A percentile compares a stretch with the other conserved stretches of the same genome.
These are phyloP conservation scores for Neurospora sp. DNA, from an alignment of 495 filamentous ascomycete genomes.

Conservation along the genomic window DNA sequence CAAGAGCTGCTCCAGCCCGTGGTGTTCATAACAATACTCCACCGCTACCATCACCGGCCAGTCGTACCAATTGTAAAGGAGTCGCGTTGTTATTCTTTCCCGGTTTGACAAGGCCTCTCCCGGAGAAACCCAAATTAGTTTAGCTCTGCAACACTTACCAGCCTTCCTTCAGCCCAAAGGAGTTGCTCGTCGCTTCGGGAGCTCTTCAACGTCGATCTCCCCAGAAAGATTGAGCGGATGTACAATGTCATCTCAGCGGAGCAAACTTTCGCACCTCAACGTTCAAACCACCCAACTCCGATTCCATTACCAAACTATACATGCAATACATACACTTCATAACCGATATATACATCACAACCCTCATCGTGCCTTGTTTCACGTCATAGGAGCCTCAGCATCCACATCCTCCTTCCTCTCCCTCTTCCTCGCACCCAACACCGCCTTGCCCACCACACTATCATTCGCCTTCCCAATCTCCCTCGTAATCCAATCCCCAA, in stretches of 20 bases:
- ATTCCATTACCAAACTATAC: not conserved
- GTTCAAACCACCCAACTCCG: not conserved
- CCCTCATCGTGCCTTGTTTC: not conserved
- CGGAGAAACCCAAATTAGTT: too few species aligned
- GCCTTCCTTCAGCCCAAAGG: not conserved
- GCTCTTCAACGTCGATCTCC: not conserved
- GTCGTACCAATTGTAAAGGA: too few species aligned
- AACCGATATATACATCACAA: not conserved
- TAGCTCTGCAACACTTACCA: not conserved
- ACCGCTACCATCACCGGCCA: too few species aligned
- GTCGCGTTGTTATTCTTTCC: too few species aligned
- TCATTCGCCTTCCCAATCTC: constrained; percentile 71
- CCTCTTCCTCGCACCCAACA: constrained; percentile 44
- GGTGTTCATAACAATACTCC: too few species aligned
- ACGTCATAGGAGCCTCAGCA: not conserved
- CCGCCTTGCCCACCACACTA: constrained; percentile 68
- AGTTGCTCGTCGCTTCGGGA: not conserved
- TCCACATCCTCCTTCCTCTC: not conserved
- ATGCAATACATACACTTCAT: not conserved
- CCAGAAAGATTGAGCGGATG: not conserved
- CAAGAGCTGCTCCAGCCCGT: too few species aligned
- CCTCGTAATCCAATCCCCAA: constrained; percentile 81
- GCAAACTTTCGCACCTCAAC: not conserved
- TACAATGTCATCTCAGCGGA: not conserved
- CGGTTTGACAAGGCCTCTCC: too few species aligned